A percentile compares a stretch with the other conserved stretches of the same genome.
These are phyloP conservation scores for Trichoderma semiorbis DNA, from an alignment of 2,329 filamentous ascomycete genomes.

Conservation along the genomic window DNA sequence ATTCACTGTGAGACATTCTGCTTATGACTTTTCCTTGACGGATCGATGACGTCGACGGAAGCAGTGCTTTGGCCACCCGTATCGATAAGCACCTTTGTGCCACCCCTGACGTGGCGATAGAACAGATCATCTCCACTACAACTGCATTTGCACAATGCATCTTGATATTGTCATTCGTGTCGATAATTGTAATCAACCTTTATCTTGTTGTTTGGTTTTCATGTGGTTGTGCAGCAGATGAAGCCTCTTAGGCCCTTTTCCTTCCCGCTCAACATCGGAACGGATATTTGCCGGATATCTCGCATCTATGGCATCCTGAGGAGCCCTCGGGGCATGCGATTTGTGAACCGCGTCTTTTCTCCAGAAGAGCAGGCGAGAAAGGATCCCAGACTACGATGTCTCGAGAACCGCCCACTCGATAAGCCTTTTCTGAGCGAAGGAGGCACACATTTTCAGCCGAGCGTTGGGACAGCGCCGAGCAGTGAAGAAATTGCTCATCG, in stretches of 20 bases:
- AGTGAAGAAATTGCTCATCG: neutral
- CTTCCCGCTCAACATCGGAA: conserved; percentile 67
- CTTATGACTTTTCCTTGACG: conserved; percentile 6
- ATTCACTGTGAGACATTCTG: neutral
- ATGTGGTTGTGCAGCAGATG: conserved; percentile 24
- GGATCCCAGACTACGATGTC: conserved; percentile 24
- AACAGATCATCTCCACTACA: neutral
- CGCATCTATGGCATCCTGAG: conserved; percentile 61
- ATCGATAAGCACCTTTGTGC: conserved; percentile 21
- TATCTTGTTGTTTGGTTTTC: neutral
- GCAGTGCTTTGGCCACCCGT: neutral
- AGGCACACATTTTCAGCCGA: neutral
- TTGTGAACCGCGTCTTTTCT: conserved; percentile 48
- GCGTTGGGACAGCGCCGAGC: neutral
- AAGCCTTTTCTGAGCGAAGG: neutral
- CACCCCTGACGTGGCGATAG: conserved; percentile 9
- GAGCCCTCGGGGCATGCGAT: conserved; percentile 39
- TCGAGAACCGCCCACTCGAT: neutral
- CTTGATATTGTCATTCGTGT: neutral
- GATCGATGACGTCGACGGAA: conserved; percentile 12
- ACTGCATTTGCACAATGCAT: neutral
- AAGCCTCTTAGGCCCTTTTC: conserved; percentile 51
- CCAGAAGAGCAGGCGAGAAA: conserved; percentile 30
- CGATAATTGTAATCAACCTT: neutral
- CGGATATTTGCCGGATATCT: conserved; percentile 69